Evolutionary conservation across 2,329 filamentous ascomycete genomes (phyloP).

Genomic region (Herpotrichia juniperi): DNA sequence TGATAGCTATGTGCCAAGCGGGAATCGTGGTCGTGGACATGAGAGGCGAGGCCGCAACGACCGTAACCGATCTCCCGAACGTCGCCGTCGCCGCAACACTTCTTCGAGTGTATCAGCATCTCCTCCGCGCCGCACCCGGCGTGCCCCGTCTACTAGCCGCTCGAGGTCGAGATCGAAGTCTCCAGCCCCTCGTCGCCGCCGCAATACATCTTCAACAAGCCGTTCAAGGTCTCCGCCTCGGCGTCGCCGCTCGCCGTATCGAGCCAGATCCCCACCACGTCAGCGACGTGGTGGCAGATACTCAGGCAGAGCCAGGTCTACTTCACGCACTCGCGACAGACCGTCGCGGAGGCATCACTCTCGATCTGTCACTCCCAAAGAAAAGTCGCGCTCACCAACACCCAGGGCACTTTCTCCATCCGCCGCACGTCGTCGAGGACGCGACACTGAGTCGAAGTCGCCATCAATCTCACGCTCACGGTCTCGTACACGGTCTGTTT

Average conservation of each 20-base stretch:
- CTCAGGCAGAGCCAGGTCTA: conserved; percentile 32
- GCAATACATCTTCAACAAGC: background rate
- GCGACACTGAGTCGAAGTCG: conserved; percentile 18
- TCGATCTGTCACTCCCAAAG: conserved; percentile 56
- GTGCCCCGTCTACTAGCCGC: conserved; percentile 18
- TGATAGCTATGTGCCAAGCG: conserved; percentile 64
- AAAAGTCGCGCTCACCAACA: conserved; percentile 62
- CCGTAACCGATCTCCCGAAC: conserved; percentile 40
- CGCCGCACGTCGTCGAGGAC: conserved; percentile 42
- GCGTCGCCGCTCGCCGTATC: conserved; percentile 3
- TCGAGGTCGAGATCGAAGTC: conserved; percentile 26
- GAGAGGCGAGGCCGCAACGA: conserved; percentile 28
- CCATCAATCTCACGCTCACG: conserved; percentile 27
- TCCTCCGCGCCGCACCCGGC: conserved; percentile 11
- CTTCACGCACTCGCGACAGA: conserved; percentile 35
- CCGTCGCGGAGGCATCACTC: conserved; percentile 43
- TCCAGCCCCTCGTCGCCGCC: conserved; percentile 2
- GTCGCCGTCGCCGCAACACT: conserved; percentile 42
- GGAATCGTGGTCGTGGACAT: conserved; percentile 40
- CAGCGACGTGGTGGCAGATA: conserved; percentile 7
- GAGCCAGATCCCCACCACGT: conserved; percentile 1
- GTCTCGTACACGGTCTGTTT: conserved; percentile 48
- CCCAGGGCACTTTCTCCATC: conserved; percentile 40
- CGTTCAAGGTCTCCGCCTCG: conserved; percentile 43
- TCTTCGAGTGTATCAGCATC: conserved; percentile 24